Evolutionary conservation across 208 protist genomes (phyloP).

Genomic region (Trypanosoma mega): DNA sequence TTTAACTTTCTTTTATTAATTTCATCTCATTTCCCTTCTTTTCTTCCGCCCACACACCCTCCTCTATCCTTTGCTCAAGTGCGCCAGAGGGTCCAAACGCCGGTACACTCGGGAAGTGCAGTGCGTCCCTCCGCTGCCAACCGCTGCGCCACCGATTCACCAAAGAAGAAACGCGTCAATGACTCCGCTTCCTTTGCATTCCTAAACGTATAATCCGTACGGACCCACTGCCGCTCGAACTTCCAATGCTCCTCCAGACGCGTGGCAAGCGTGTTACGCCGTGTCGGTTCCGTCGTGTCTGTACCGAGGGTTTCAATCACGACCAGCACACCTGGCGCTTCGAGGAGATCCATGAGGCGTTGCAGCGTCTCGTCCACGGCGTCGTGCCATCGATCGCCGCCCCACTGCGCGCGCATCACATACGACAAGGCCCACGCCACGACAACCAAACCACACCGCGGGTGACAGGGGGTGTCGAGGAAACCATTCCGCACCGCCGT

Average conservation of each 20-base stretch:
- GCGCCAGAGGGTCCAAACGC: slow-evolving; percentile 77
- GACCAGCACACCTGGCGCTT: slow-evolving; percentile 45
- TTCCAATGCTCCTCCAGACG: slow-evolving; percentile 56
- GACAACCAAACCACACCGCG: slow-evolving; percentile 47
- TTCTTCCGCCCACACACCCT: too few relatives aligned
- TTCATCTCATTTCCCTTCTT: too few relatives aligned
- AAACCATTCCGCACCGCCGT: slow-evolving; percentile 40
- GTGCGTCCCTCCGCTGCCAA: slow-evolving; percentile 20
- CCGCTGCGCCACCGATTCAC: slow-evolving; percentile 27
- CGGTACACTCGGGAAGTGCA: slow-evolving; percentile 74
- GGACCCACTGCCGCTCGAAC: slow-evolving; percentile 66
- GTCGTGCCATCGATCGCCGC: slow-evolving; percentile 57
- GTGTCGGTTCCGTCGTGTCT: slow-evolving; percentile 45
- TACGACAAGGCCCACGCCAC: slow-evolving; percentile 88
- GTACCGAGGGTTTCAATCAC: slow-evolving; percentile 84
- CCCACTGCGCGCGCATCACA: slow-evolving; percentile 79
- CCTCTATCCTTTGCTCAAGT: neutral
- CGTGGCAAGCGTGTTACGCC: slow-evolving; percentile 61
- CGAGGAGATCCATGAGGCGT: slow-evolving; percentile 36
- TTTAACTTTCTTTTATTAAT: too few relatives aligned
- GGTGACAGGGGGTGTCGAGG: slow-evolving; percentile 35
- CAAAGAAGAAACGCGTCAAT: slow-evolving; percentile 85
- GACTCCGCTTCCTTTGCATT: slow-evolving; percentile 41
- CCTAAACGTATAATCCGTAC: slow-evolving; percentile 80
- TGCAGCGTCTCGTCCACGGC: slow-evolving; percentile 50